Evolutionary conservation across 2,329 filamentous ascomycete species (phyloP).

Genomic region (Monilinia laxa): DNA sequence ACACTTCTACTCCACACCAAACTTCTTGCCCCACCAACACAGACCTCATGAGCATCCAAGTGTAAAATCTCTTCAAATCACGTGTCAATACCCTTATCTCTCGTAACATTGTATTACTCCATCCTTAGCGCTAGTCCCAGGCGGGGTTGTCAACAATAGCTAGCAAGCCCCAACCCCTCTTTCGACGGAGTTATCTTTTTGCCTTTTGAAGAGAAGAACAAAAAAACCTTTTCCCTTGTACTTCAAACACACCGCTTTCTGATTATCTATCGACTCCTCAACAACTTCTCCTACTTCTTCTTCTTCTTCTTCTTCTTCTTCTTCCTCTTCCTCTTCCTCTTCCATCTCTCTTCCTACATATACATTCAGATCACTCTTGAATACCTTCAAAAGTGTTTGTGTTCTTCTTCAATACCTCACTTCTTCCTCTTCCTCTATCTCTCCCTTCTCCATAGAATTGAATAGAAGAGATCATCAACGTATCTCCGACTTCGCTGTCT

Average conservation of each 20-base stretch:
- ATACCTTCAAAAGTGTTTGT: not conserved
- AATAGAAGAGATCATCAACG: conserved; percentile 3
- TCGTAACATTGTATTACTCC: not conserved
- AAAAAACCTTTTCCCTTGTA: not conserved
- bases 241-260: conserved; percentile 11
- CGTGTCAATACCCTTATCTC: not conserved
- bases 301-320: not conserved
- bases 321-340: not conserved
- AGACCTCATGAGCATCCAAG: rapidly evolving
- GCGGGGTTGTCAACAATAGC: conserved; percentile 4
- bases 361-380: not conserved
- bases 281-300: not conserved
- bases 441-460: conserved; percentile 1
- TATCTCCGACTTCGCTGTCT: conserved; percentile 22
- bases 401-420: not conserved
- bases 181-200: not conserved
- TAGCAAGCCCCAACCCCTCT: not conserved
- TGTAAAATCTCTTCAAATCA: conserved; percentile 20
- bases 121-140: conserved; percentile 14
- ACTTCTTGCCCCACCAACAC: not conserved
- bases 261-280: not conserved
- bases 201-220: not conserved
- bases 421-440: not conserved
- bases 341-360: not conserved
- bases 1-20: not conserved